Evolutionary conservation across 129 eudicot species (phyloP).

Genomic region (Flaveria sonorensis): DNA sequence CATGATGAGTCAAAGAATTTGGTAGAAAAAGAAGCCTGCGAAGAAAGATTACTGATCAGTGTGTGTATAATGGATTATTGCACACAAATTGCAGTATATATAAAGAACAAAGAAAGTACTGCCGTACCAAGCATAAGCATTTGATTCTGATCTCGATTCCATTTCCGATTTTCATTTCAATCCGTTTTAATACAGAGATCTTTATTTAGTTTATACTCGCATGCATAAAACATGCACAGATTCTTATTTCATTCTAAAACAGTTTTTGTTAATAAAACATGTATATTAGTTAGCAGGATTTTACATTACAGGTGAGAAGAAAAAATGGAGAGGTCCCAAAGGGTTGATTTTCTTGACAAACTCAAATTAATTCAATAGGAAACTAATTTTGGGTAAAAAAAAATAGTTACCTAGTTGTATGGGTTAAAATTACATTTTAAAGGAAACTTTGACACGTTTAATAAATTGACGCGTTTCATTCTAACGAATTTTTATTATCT

Average conservation of each 20-base stretch:
- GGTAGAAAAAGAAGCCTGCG: neutral
- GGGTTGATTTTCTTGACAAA: slow-evolving; percentile 25
- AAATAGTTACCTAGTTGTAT: too few species aligned
- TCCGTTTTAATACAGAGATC: too few species aligned
- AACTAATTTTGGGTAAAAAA: neutral
- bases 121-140: slow-evolving; percentile 7
- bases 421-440: too few species aligned
- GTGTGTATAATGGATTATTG: neutral
- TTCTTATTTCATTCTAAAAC: slow-evolving; percentile 6
- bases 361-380: slow-evolving; percentile 31
- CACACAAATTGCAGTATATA: neutral
- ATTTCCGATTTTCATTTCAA: too few species aligned
- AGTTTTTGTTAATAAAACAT: neutral
- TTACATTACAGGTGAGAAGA: neutral
- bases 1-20: neutral
- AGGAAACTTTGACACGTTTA: too few species aligned
- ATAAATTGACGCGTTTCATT: too few species aligned
- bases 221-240: slow-evolving; percentile 5
- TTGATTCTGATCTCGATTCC: neutral
- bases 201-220: neutral
- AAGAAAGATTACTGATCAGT: neutral
- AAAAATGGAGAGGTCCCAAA: neutral
- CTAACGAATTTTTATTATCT: too few species aligned
- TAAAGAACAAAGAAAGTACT: slow-evolving; percentile 12
- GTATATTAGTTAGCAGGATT: neutral